phyloP scores from a whole-genome alignment of 495 filamentous ascomycete genomes.

The Aspergillus affinis region DNA sequence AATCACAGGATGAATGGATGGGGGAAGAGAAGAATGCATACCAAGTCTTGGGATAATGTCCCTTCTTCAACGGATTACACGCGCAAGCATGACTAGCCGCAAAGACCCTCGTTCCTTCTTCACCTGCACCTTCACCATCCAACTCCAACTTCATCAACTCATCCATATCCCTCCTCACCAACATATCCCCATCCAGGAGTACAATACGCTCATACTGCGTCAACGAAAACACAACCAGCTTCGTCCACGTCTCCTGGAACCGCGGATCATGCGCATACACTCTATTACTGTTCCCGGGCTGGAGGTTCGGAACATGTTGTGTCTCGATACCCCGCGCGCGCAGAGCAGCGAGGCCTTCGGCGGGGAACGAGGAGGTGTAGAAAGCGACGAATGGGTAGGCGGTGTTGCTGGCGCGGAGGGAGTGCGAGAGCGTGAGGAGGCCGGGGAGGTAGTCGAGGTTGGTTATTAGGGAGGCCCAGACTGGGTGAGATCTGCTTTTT shows the following conservation, averaged over 20 bases:
- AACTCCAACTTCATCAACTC: slow-evolving; percentile 77
- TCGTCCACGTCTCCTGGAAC: slow-evolving; percentile 84
- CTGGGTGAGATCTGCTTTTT: not conserved
- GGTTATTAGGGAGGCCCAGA: slow-evolving; percentile 34
- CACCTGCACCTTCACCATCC: slow-evolving; percentile 36
- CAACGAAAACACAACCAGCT: slow-evolving; percentile 74
- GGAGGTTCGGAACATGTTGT: slow-evolving; percentile 20
- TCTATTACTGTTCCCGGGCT: slow-evolving; percentile 11
- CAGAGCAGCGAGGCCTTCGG: slow-evolving; percentile 24
- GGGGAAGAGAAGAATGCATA: slow-evolving; percentile 30
- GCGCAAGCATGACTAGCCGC: slow-evolving; percentile 76
- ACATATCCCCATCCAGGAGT: slow-evolving; percentile 83
- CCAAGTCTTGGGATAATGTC: slow-evolving; percentile 77
- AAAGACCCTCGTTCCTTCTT: slow-evolving; percentile 58
- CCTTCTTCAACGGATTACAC: slow-evolving; percentile 73
- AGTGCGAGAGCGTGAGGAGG: slow-evolving; percentile 30
- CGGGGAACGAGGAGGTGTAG: slow-evolving; percentile 29
- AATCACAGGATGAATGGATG: too few species aligned
- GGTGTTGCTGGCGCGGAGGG: slow-evolving; percentile 22
- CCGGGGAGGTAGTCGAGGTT: slow-evolving; percentile 33
- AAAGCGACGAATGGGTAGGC: slow-evolving; percentile 31
- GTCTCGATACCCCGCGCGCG: slow-evolving; percentile 22
- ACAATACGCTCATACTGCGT: slow-evolving; percentile 69
- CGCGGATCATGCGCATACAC: slow-evolving; percentile 57
- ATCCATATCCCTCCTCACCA: slow-evolving; percentile 77